A percentile compares a stretch with the other conserved stretches of the same genome.
phyloP scores from a whole-genome alignment of 768 basidiomycete species.

The Trametes meyenii region DNA sequence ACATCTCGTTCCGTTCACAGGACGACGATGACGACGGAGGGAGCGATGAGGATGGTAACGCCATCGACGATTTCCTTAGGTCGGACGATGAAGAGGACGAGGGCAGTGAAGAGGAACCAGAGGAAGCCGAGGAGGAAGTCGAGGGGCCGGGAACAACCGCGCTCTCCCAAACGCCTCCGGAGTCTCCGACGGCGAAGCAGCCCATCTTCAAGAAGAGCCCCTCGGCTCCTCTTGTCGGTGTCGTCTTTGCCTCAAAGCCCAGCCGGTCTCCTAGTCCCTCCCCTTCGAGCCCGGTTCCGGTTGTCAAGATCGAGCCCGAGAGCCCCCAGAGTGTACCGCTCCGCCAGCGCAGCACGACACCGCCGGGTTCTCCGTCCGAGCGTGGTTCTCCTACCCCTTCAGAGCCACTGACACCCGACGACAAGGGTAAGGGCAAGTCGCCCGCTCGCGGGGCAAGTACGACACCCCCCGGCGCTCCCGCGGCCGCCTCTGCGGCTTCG shows the following conservation, averaged over 20 bases:
- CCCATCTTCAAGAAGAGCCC: slow-evolving; percentile 24
- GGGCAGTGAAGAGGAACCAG: slow-evolving; percentile 27
- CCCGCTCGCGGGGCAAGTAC: slow-evolving; percentile 46
- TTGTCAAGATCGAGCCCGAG: slow-evolving; percentile 7
- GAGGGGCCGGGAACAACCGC: slow-evolving; percentile 29
- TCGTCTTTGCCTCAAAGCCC: background rate
- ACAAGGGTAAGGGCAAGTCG: slow-evolving; percentile 14
- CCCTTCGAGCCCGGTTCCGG: background rate
- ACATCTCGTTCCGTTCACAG: slow-evolving; percentile 5
- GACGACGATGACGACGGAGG: slow-evolving; percentile 19
- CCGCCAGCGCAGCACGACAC: slow-evolving; percentile 6
- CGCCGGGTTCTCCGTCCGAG: slow-evolving; percentile 15
- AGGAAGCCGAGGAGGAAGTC: slow-evolving; percentile 33
- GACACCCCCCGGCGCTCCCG: slow-evolving; percentile 68
- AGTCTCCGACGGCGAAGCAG: slow-evolving; percentile 19
- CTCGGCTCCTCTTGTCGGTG: background rate
- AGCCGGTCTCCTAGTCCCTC: background rate
- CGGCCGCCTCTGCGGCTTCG: slow-evolving; percentile 26
- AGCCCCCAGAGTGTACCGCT: slow-evolving; percentile 1
- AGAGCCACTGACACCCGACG: background rate
- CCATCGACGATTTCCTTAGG: slow-evolving; percentile 29
- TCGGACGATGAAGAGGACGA: slow-evolving; percentile 35
- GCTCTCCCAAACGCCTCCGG: slow-evolving; percentile 27
- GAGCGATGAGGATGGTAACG: slow-evolving; percentile 28
- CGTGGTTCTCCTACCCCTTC: slow-evolving; percentile 16